Evolutionary conservation across 768 basidiomycete genomes (phyloP).

Genomic region (Auriculariales sp.): DNA sequence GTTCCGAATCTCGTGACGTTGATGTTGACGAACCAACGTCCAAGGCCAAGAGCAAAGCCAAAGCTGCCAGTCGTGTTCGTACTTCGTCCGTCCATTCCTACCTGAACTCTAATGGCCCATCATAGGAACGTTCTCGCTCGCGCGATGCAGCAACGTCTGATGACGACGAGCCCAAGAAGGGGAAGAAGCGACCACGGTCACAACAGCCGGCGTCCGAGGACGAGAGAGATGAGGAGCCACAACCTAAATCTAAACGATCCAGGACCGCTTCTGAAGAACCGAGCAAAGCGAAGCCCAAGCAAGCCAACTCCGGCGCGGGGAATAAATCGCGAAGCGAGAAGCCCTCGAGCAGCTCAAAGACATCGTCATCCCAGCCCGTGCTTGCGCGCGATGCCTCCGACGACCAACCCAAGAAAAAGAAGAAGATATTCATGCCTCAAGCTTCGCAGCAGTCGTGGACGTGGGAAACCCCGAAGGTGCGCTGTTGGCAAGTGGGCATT

Average conservation of each 20-base stretch:
- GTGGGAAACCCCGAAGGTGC: conserved; percentile 23
- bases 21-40: not conserved
- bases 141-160: not conserved
- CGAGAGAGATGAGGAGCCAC: not conserved
- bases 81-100: not conserved
- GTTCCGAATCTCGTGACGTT: not conserved
- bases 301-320: no score
- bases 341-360: not conserved
- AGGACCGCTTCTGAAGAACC: conserved; percentile 5
- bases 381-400: not conserved
- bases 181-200: not conserved
- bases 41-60: not conserved
- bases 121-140: not conserved
- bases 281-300: conserved; percentile 12
- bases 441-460: conserved; percentile 18
- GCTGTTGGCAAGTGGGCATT: not conserved
- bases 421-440: conserved; percentile 44
- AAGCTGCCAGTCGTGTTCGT: not conserved
- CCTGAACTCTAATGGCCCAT: not conserved
- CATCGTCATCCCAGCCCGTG: not conserved
- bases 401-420: conserved; percentile 37
- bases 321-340: conserved; percentile 12
- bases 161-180: not conserved
- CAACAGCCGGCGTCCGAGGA: not conserved
- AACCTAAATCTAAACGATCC: conserved; percentile 15